Conservation (phyloP, 768 basidiomycete species). For the Mycena alexandri region DNA sequence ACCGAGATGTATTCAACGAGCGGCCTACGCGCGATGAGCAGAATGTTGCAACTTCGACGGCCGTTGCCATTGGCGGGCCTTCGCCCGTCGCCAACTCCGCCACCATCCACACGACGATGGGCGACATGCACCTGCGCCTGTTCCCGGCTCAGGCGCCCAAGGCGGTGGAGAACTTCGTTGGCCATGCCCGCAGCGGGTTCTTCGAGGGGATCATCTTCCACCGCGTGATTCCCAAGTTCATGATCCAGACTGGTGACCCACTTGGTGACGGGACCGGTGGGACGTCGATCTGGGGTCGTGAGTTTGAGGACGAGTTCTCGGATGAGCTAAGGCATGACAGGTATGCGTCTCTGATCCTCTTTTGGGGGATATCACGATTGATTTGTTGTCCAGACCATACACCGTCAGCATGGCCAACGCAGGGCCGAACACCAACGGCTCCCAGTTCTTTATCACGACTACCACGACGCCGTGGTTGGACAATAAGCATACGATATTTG, state of each 20-base stretch:
- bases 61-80: conserved; percentile 64
- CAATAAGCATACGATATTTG: conserved; percentile 93
- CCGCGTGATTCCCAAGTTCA: conserved; percentile 97
- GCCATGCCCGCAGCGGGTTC: conserved; percentile 88
- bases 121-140: conserved; percentile 90
- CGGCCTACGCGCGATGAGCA: conserved; percentile 97
- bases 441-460: conserved; percentile 98
- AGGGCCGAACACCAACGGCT: conserved; percentile 91
- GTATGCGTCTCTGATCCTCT: conserved; percentile 52
- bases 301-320: conserved; percentile 95
- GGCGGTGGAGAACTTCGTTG: conserved; percentile 98
- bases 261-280: conserved; percentile 96
- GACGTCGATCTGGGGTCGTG: conserved; percentile 88
- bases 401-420: conserved; percentile 97
- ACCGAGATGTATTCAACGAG: conserved; percentile 99
- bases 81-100: conserved; percentile 83
- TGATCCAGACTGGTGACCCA: conserved; percentile 97
- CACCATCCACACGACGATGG: conserved; percentile 94
- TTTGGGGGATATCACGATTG: neutral
- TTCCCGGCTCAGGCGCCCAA: conserved; percentile 95
- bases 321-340: conserved; percentile 92
- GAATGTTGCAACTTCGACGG: conserved; percentile 78
- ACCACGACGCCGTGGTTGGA: conserved; percentile 95
- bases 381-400: conserved; percentile 74
- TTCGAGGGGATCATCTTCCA: conserved; percentile 97